Conservation (phyloP, 306 rosid species). For the Elaeagnus macrophylla region DNA sequence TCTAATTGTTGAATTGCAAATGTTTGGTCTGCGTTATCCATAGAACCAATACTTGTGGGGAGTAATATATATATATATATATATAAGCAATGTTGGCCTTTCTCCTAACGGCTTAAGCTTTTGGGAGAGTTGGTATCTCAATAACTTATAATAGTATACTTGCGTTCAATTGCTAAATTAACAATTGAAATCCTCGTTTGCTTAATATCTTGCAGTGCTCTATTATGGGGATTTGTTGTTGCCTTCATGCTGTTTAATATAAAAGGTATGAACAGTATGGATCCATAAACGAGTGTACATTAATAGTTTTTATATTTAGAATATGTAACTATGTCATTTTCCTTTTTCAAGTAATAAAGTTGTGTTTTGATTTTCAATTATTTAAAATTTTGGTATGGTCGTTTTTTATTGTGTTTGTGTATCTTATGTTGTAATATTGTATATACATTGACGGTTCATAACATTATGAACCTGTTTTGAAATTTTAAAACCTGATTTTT, state of each 20-base stretch:
- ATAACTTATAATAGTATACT: constrained; percentile 2
- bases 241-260: constrained; percentile 88
- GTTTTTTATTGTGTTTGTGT: no score
- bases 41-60: no score
- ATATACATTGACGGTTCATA: no score
- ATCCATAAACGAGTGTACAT: constrained; percentile 6
- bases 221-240: constrained; percentile 93
- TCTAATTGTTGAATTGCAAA: no score
- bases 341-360: no score
- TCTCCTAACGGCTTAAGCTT: neutral
- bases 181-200: constrained; percentile 22
- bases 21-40: no score
- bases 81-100: no score
- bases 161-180: constrained; percentile 11
- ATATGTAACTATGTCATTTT: neutral
- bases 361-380: no score
- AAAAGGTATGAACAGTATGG: constrained; percentile 44
- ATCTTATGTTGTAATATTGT: no score
- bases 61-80: no score
- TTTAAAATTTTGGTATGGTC: no score
- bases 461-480: no score
- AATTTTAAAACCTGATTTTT: constrained; percentile 12
- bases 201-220: constrained; percentile 58
- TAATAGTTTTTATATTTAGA: neutral
- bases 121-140: neutral